phyloP scores from a whole-genome alignment of 2,329 filamentous ascomycete species.

The Aspergillus sp. region DNA sequence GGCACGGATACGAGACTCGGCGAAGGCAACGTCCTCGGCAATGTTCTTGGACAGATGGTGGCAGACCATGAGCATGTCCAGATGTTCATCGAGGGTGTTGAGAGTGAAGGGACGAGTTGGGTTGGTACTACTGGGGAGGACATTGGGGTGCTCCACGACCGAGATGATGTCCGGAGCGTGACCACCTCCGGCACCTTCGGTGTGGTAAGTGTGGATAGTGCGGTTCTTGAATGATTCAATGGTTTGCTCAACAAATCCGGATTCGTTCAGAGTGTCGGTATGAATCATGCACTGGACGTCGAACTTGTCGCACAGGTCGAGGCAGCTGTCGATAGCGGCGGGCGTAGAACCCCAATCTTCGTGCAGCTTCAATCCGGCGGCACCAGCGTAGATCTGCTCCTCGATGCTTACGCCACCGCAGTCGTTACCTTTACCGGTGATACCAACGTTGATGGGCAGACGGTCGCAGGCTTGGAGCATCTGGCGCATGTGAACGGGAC shows the following conservation, averaged over 20 bases:
- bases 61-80: slow-evolving; percentile 98
- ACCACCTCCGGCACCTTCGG: slow-evolving; percentile 89
- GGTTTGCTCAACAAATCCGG: slow-evolving; percentile 93
- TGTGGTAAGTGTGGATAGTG: slow-evolving; percentile 95
- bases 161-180: slow-evolving; percentile 96
- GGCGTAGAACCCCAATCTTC: slow-evolving; percentile 96
- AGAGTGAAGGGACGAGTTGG: slow-evolving; percentile 86
- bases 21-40: slow-evolving; percentile 92
- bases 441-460: slow-evolving; percentile 82
- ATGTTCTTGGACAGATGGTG: slow-evolving; percentile 92
- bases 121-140: slow-evolving; percentile 88
- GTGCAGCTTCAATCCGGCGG: slow-evolving; percentile 88
- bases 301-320: slow-evolving; percentile 81
- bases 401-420: slow-evolving; percentile 67
- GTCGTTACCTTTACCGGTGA: slow-evolving; percentile 94
- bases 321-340: slow-evolving; percentile 84
- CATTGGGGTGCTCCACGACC: slow-evolving; percentile 84
- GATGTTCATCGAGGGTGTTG: slow-evolving; percentile 93
- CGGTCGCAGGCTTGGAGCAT: slow-evolving; percentile 87
- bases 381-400: slow-evolving; percentile 80
- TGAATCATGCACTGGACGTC: slow-evolving; percentile 94
- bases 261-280: slow-evolving; percentile 94
- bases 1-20: slow-evolving; percentile 88
- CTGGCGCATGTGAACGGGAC: slow-evolving; percentile 75
- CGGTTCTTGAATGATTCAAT: slow-evolving; percentile 81